Conservation (phyloP, 2,329 filamentous ascomycete genomes). For the Beauveria varroae region DNA sequence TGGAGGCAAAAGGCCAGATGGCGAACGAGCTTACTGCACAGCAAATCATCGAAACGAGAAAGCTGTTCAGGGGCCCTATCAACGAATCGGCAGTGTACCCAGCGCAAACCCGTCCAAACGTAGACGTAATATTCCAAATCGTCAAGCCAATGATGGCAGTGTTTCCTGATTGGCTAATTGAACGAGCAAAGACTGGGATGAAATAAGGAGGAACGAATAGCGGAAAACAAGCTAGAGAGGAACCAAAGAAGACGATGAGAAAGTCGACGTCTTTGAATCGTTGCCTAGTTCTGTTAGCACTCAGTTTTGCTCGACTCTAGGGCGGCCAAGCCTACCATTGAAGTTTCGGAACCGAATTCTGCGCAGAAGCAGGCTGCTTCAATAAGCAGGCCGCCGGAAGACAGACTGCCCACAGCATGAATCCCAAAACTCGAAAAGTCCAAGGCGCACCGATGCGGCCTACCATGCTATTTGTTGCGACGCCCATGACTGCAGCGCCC, state of each 20-base stretch:
- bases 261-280: slow-evolving; percentile 20
- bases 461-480: slow-evolving; percentile 18
- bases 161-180: slow-evolving; percentile 17
- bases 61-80: slow-evolving; percentile 21
- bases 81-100: slow-evolving; percentile 20
- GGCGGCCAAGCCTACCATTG: slow-evolving; percentile 16
- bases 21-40: slow-evolving; percentile 19
- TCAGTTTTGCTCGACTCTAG: neutral
- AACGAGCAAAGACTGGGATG: slow-evolving; percentile 20
- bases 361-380: slow-evolving; percentile 11
- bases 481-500: slow-evolving; percentile 21
- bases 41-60: slow-evolving; percentile 19
- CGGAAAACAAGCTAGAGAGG: slow-evolving; percentile 19
- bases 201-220: slow-evolving; percentile 23
- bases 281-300: slow-evolving; percentile 14
- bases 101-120: slow-evolving; percentile 19
- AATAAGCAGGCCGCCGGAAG: slow-evolving; percentile 20
- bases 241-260: slow-evolving; percentile 18
- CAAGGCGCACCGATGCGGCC: slow-evolving; percentile 18
- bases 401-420: slow-evolving; percentile 22
- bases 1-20: slow-evolving; percentile 21
- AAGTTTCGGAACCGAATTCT: slow-evolving; percentile 13
- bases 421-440: slow-evolving; percentile 21
- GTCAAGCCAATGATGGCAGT: slow-evolving; percentile 18
- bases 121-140: slow-evolving; percentile 21